phyloP scores from a whole-genome alignment of 1,284 basidiomycete species.

The Xerocomus nothofagi region DNA sequence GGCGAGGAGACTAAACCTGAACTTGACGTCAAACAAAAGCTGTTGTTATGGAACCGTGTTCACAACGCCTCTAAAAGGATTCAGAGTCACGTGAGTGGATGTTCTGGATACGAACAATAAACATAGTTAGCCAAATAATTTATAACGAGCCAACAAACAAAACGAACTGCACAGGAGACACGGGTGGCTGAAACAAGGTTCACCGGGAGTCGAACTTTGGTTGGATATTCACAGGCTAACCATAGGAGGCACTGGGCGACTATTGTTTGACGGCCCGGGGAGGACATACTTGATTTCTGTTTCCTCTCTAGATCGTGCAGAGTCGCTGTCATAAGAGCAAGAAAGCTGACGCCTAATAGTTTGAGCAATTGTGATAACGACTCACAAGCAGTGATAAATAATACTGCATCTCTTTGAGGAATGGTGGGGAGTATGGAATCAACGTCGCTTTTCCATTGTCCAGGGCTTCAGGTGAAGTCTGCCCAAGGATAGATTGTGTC shows the following conservation, averaged over 20 bases:
- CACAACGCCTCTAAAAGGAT: neutral
- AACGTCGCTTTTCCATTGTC: slow-evolving; percentile 15
- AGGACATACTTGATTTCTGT: neutral
- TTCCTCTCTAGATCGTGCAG: neutral
- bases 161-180: neutral
- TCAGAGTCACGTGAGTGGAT: slow-evolving; percentile 24
- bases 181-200: slow-evolving; percentile 20
- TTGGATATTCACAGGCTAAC: slow-evolving; percentile 9
- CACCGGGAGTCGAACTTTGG: neutral
- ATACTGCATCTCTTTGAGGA: neutral
- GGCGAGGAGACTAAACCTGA: slow-evolving; percentile 9
- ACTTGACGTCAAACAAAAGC: slow-evolving; percentile 30
- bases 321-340: neutral
- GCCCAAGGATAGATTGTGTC: slow-evolving; percentile 31
- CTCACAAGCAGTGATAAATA: slow-evolving; percentile 7
- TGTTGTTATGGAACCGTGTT: slow-evolving; percentile 19
- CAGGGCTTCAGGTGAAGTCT: slow-evolving; percentile 31
- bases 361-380: neutral
- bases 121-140: too few relatives aligned
- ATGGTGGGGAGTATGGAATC: neutral
- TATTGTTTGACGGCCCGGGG: slow-evolving; percentile 18
- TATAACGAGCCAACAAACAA: slow-evolving; percentile 20
- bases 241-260: neutral
- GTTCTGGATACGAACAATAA: slow-evolving; percentile 2
- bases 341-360: neutral